These are phyloP conservation scores for Ophiostoma sp. DNA, from an alignment of 2,329 filamentous ascomycete genomes.

Conservation along the genomic window DNA sequence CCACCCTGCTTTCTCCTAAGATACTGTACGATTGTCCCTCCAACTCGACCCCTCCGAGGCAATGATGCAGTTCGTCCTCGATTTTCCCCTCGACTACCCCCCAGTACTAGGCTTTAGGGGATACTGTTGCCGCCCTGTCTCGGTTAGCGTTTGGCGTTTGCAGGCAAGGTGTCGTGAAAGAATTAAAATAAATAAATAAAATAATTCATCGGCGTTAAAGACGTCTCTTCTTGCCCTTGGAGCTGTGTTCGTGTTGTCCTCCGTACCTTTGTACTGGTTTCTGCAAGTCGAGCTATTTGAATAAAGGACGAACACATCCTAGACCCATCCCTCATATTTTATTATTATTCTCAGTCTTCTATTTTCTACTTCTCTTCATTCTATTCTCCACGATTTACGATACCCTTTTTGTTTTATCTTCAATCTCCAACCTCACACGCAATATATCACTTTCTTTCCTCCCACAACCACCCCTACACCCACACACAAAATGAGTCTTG, in stretches of 20 bases:
- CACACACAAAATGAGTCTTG: conserved; percentile 34
- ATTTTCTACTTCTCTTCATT: background rate
- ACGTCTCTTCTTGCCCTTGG: background rate
- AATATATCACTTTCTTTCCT: background rate
- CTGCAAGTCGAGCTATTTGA: background rate
- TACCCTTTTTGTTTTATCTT: background rate
- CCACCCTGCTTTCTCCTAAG: background rate
- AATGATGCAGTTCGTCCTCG: background rate
- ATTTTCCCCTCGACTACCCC: background rate
- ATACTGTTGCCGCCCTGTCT: background rate
- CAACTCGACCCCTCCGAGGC: background rate
- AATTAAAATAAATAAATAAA: background rate
- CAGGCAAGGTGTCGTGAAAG: background rate
- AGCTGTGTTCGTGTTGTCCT: background rate
- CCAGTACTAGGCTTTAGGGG: conserved; percentile 6
- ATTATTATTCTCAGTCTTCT: background rate
- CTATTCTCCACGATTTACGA: background rate
- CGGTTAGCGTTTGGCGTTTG: conserved; percentile 20
- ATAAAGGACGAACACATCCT: background rate
- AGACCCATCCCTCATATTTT: background rate
- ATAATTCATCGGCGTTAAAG: conserved; percentile 8
- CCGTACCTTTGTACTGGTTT: background rate
- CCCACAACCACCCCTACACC: background rate
- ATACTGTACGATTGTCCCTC: background rate
- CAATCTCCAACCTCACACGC: background rate